Evolutionary conservation across 257 asterid genomes (phyloP).

Genomic region (Mentha longifolia): DNA sequence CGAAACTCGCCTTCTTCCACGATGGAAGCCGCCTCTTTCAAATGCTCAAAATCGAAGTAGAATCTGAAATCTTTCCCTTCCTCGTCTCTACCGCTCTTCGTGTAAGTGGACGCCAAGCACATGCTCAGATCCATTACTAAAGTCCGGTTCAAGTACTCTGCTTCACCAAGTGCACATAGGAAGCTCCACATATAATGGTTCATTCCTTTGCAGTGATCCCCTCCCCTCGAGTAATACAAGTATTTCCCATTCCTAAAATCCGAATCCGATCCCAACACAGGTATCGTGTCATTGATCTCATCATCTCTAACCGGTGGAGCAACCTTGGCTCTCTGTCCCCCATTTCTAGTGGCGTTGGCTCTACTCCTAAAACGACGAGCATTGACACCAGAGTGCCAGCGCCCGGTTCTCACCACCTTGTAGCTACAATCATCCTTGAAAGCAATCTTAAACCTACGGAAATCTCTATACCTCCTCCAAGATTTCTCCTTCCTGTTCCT

Average conservation of each 20-base stretch:
- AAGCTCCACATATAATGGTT: constrained; percentile 94
- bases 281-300: constrained; percentile 90
- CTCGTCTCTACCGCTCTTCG: constrained; percentile 68
- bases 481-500: constrained; percentile 89
- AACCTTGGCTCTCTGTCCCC: constrained; percentile 42
- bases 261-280: constrained; percentile 68
- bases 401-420: constrained; percentile 68
- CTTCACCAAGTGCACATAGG: constrained; percentile 94
- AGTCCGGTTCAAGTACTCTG: constrained; percentile 84
- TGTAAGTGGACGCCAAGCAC: constrained; percentile 81
- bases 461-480: constrained; percentile 97
- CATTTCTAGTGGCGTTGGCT: constrained; percentile 41
- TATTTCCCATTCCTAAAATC: constrained; percentile 80
- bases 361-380: constrained; percentile 75
- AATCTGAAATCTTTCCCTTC: constrained; percentile 91
- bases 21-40: constrained; percentile 72
- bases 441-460: constrained; percentile 84
- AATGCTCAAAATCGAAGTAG: constrained; percentile 94
- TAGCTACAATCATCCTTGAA: constrained; percentile 69
- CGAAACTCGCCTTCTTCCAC: constrained; percentile 79
- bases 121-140: constrained; percentile 92
- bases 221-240: constrained; percentile 92
- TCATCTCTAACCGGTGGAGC: constrained; percentile 59
- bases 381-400: constrained; percentile 94
- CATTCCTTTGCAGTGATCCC: constrained; percentile 96